Percentiles rank a stretch among this genome's conserved stretches.
Conservation (phyloP, 306 rosid genomes). For the cucumber (Cucumis sativus) region DNA sequence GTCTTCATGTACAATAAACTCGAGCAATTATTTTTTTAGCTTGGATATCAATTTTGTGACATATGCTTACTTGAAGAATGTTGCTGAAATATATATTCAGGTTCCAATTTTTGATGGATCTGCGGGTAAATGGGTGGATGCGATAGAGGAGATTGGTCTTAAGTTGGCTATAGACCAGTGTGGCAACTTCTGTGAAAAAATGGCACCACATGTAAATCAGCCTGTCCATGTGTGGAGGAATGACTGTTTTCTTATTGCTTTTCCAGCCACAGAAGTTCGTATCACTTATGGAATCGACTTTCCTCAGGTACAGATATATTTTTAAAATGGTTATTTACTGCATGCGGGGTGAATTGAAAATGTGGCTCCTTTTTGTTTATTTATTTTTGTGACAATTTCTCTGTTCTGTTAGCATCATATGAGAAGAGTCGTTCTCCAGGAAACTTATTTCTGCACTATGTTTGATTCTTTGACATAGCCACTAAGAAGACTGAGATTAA, state of each 20-base stretch:
- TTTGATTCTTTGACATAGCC: neutral
- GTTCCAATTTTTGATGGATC: conserved; percentile 93
- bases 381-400: neutral
- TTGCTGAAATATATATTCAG: conserved; percentile 24
- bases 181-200: conserved; percentile 44
- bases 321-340: neutral
- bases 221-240: conserved; percentile 53
- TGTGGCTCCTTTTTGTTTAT: neutral
- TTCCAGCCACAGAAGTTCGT: conserved; percentile 42
- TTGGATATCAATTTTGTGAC: neutral
- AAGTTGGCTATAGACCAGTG: conserved; percentile 36
- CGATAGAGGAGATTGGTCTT: conserved; percentile 56
- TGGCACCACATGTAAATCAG: conserved; percentile 58
- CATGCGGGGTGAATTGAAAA: neutral
- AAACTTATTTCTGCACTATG: neutral
- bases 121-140: conserved; percentile 68
- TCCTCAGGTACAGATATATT: conserved; percentile 45
- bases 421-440: neutral
- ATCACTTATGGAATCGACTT: conserved; percentile 71
- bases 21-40: neutral
- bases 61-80: conserved; percentile 5
- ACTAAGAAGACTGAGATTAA: neutral
- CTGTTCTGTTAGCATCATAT: neutral
- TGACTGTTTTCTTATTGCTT: conserved; percentile 65
- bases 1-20: neutral